Conservation (phyloP, 2,329 filamentous ascomycete genomes). For the Boeremia exigua region DNA sequence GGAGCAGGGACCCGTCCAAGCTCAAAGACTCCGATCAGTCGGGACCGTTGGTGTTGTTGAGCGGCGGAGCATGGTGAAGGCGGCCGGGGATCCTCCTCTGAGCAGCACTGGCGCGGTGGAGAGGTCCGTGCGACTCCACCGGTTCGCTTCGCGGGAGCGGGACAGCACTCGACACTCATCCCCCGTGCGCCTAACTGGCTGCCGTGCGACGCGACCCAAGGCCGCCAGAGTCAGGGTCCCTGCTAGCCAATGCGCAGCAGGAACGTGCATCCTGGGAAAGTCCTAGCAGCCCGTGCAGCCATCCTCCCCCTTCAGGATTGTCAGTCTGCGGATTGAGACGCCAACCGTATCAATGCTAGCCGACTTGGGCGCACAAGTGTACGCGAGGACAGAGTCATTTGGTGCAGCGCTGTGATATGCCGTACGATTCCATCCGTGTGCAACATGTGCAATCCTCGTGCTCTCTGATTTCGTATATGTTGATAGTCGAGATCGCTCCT, state of each 20-base stretch:
- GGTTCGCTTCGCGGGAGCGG: constrained; percentile 18
- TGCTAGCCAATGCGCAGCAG: constrained; percentile 12
- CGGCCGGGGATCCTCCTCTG: constrained; percentile 10
- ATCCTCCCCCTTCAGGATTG: constrained; percentile 4
- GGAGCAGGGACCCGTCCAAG: neutral
- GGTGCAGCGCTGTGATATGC: constrained; percentile 16
- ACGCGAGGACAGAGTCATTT: constrained; percentile 19
- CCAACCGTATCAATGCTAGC: constrained; percentile 19
- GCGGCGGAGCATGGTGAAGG: constrained; percentile 8
- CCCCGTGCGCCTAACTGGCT: constrained; percentile 13
- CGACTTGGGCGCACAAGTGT: constrained; percentile 10
- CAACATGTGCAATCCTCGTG: constrained; percentile 17
- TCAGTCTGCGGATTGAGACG: constrained; percentile 10
- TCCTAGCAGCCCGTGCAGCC: neutral
- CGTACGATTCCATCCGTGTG: constrained; percentile 17
- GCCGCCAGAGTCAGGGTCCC: constrained; percentile 6
- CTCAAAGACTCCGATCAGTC: constrained; percentile 8
- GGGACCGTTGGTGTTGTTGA: constrained; percentile 14
- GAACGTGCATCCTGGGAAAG: constrained; percentile 10
- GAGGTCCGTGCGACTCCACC: constrained; percentile 14
- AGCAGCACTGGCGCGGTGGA: neutral
- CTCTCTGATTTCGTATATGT: constrained; percentile 14
- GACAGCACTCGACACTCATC: neutral
- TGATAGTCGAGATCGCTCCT: constrained; percentile 11
- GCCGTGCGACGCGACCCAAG: neutral